Conservation (phyloP, 495 filamentous ascomycete species). For the Aspergillus steynii region DNA sequence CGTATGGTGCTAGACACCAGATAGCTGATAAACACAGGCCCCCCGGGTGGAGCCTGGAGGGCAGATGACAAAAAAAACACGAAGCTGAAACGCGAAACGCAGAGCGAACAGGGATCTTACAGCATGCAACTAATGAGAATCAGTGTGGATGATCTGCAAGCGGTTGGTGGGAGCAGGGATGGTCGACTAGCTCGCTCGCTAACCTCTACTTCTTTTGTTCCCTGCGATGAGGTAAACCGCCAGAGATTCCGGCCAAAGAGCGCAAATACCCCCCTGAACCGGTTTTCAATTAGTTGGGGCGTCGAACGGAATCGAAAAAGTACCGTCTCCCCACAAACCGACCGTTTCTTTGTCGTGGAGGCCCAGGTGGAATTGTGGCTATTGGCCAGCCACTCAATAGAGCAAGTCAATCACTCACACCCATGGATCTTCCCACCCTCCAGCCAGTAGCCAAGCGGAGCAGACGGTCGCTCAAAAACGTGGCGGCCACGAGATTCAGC, state of each 20-base stretch:
- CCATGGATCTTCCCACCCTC: not conserved
- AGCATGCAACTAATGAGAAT: not conserved
- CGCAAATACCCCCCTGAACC: too few relatives aligned
- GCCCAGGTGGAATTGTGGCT: not conserved
- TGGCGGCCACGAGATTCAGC: not conserved
- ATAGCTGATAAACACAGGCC: not conserved
- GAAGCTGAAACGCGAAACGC: not conserved
- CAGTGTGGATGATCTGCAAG: not conserved
- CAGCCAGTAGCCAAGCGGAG: not conserved
- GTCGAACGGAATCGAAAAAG: not conserved
- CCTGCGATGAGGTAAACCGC: not conserved
- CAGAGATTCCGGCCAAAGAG: too few relatives aligned
- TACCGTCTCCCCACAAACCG: not conserved
- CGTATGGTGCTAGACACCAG: not conserved
- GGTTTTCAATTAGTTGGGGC: not conserved
- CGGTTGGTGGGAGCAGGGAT: not conserved
- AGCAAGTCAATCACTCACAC: too few relatives aligned
- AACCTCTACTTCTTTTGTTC: not conserved
- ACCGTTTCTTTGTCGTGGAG: not conserved
- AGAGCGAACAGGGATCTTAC: not conserved
- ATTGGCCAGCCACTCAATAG: not conserved
- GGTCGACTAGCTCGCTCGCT: not conserved
- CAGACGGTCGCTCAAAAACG: not conserved
- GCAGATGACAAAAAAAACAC: not conserved
- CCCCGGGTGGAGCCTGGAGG: not conserved